phyloP scores from a whole-genome alignment of 495 filamentous ascomycete genomes.

The Penicillium bovifimosum region DNA sequence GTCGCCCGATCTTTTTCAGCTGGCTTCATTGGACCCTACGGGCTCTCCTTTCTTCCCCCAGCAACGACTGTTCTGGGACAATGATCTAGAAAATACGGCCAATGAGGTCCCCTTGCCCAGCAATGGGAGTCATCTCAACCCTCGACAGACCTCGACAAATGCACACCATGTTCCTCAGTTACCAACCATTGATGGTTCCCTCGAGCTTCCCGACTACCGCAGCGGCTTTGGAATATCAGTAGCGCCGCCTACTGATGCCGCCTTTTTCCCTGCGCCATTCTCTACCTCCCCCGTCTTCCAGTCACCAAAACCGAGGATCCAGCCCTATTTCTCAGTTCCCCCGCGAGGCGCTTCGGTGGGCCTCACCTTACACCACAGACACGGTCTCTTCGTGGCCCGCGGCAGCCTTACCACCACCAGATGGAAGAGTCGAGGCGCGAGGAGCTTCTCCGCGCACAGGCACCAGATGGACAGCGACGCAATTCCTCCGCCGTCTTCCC shows the following conservation, averaged over 20 bases:
- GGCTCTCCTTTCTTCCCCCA: conserved; percentile 61
- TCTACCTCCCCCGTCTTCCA: conserved; percentile 41
- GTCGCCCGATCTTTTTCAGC: conserved; percentile 63
- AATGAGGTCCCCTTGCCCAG: conserved; percentile 19
- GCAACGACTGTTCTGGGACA: conserved; percentile 71
- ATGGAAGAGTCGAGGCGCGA: conserved; percentile 52
- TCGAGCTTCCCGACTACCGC: conserved; percentile 39
- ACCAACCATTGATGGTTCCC: conserved; percentile 33
- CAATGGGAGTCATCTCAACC: not conserved
- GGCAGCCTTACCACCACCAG: conserved; percentile 57
- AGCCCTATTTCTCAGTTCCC: conserved; percentile 52
- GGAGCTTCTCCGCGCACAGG: conserved; percentile 39
- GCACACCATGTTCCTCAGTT: conserved; percentile 34
- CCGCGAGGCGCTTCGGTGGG: conserved; percentile 43
- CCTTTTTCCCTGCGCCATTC: conserved; percentile 43
- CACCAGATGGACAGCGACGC: conserved; percentile 1
- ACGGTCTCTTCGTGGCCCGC: conserved; percentile 26
- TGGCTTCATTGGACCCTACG: conserved; percentile 64
- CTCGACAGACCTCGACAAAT: conserved; percentile 8
- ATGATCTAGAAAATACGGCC: conserved; percentile 37
- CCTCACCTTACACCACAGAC: conserved; percentile 32
- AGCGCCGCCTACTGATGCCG: conserved; percentile 34
- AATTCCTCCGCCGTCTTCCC: conserved; percentile 14
- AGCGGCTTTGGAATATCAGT: conserved; percentile 28
- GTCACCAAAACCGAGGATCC: conserved; percentile 45